Evolutionary conservation across 345 rosid genomes (phyloP), one percentile per base, ranked within the genome.

Genomic region (Syzygium jambos): DNA sequence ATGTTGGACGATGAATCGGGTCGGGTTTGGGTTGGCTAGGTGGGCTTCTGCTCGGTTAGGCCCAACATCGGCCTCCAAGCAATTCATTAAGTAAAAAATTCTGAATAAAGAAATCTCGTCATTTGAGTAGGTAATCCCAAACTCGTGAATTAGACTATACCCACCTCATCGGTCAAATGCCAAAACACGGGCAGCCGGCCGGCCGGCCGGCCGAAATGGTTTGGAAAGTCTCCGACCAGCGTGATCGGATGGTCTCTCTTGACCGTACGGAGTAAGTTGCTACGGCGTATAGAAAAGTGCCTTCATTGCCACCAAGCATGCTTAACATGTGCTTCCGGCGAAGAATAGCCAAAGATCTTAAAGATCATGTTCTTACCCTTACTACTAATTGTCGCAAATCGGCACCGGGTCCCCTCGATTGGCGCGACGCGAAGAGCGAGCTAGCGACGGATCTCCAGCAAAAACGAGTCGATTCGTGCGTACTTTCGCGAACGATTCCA

Each of bases 371-470:
- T 73, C 49, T 38, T 1, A 73, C 25, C 5, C 49, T 73, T 34
- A 73, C 19, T 73, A 10, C 14, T 19, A 21, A 73, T 38, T 5
- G 82, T 38, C 49, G 27, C 49, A 11, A 73, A 38, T 19, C 49
- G 49, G 27, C 2, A 6, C 49, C 8, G 0, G 49, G 49, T 73
- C 14, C 0, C 3, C 82, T 5, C 4, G 4, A 38, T 41, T 5
- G 49, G 82, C 14, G 0, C 27, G 13, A 73, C 0, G 0, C 82
- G 38, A 73, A 73, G 80, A 34, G 27, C 27, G 2, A 19, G 49
- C 15, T 34, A 1, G 27, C 49, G 14, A 73, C 27, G 4, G 49
- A 38, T 19, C 80, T 38, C 49, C 49, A 0, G 49, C 49, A 0
- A 73, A 73, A 73, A 9, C 14, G 25, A 17, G 43, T 38, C 8